Evolutionary conservation across 306 rosid genomes (phyloP).

Genomic region (Fagus sylvatica): DNA sequence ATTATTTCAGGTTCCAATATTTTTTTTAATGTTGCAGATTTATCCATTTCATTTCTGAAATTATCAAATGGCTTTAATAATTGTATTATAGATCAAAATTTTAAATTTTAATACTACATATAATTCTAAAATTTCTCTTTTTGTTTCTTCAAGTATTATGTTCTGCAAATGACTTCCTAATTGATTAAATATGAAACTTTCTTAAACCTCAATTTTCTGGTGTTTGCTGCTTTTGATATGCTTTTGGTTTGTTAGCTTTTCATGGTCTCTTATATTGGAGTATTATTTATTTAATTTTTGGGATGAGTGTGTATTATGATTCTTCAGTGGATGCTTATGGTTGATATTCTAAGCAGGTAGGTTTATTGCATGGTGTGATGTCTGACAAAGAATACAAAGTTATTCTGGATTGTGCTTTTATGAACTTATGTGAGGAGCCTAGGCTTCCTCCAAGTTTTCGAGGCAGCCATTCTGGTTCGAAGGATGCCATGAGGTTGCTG

Average conservation of each 20-base stretch:
- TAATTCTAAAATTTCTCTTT: neutral
- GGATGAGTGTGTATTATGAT: neutral
- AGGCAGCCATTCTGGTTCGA: constrained; percentile 70
- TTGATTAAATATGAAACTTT: neutral
- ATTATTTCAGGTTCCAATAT: neutral
- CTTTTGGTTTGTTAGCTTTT: constrained; percentile 13
- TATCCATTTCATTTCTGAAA: neutral
- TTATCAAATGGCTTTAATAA: neutral
- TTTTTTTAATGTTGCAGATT: neutral
- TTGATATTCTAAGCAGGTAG: constrained; percentile 64
- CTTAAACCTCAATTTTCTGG: neutral
- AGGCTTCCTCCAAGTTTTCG: constrained; percentile 93
- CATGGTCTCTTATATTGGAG: neutral
- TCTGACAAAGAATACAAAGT: constrained; percentile 93
- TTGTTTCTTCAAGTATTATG: neutral
- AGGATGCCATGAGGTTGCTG: constrained; percentile 70
- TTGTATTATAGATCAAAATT: neutral
- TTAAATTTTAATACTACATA: neutral
- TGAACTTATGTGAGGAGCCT: constrained; percentile 79
- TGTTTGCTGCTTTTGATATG: neutral
- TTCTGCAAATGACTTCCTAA: neutral
- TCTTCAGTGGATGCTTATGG: constrained; percentile 22
- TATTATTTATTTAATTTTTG: neutral
- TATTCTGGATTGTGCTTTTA: constrained; percentile 79
- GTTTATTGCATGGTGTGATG: constrained; percentile 73